Percentiles rank a stretch among this genome's conserved stretches.
phyloP scores from a whole-genome alignment of 257 asterid genomes.

The Solanum sparsipilum region DNA sequence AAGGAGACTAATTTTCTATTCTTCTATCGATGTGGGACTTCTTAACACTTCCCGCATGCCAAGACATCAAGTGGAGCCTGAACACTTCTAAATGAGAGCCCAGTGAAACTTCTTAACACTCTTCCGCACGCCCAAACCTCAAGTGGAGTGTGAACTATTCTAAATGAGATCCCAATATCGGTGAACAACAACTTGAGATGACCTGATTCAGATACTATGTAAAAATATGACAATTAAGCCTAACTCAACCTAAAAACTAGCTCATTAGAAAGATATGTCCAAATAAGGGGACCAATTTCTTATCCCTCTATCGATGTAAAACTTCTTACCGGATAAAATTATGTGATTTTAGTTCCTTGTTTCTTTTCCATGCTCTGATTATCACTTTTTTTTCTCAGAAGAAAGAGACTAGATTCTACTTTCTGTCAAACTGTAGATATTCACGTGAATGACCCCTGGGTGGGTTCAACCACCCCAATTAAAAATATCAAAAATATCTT shows the following conservation, averaged over 20 bases:
- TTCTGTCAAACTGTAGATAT: background rate
- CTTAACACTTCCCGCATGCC: background rate
- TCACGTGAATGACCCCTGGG: background rate
- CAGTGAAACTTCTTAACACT: no score
- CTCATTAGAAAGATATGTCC: no score
- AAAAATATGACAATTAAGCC: no score
- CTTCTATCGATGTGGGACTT: background rate
- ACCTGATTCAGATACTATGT: no score
- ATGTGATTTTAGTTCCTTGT: background rate
- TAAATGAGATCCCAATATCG: background rate
- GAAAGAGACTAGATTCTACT: background rate
- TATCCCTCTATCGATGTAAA: no score
- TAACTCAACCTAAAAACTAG: no score
- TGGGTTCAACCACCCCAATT: background rate
- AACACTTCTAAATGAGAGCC: no score
- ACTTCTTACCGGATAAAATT: no score
- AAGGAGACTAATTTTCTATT: no score
- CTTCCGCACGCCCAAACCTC: no score
- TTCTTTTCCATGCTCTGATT: background rate
- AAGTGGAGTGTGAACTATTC: no score
- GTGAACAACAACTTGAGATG: background rate
- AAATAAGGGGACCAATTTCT: no score
- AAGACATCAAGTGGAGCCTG: background rate
- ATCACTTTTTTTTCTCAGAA: background rate
- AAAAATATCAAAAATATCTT: background rate